Percentiles rank a stretch among this genome's conserved stretches.
These are phyloP conservation scores for Coemansia sp. DNA, from an alignment of 192 early-diverging fungal species.

Conservation along the genomic window DNA sequence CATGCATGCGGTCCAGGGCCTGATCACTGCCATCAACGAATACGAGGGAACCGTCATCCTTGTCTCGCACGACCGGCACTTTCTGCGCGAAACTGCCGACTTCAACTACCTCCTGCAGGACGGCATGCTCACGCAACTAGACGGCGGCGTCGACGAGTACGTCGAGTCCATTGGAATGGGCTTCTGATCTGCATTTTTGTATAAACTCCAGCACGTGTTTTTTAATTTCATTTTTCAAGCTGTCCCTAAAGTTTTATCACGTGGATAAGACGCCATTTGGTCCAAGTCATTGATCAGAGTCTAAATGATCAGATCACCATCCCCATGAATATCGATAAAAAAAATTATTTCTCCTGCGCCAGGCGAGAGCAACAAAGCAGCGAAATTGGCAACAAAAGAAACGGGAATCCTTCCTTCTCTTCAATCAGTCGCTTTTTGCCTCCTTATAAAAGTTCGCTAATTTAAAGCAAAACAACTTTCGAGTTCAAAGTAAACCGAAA, in stretches of 20 bases:
- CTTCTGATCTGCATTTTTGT: neutral
- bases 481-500: constrained; percentile 24
- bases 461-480: constrained; percentile 4
- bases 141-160: constrained; percentile 69
- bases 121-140: constrained; percentile 56
- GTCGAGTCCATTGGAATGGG: constrained; percentile 29
- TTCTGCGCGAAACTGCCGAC: constrained; percentile 67
- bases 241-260: constrained; percentile 21
- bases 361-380: neutral
- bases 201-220: neutral
- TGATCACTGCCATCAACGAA: constrained; percentile 68
- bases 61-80: constrained; percentile 88
- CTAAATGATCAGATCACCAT: neutral
- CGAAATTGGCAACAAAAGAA: neutral
- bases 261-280: neutral
- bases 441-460: constrained; percentile 5
- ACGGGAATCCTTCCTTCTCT: constrained; percentile 13
- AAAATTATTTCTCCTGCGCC: constrained; percentile 3
- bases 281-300: neutral
- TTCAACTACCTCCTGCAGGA: constrained; percentile 56
- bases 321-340: no score
- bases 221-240: constrained; percentile 2
- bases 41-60: constrained; percentile 74
- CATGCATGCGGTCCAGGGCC: constrained; percentile 76
- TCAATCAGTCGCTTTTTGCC: constrained; percentile 21